These are phyloP conservation scores for Phaeosphaeria sp. DNA, from an alignment of 2,329 filamentous ascomycete species.

Conservation along the genomic window DNA sequence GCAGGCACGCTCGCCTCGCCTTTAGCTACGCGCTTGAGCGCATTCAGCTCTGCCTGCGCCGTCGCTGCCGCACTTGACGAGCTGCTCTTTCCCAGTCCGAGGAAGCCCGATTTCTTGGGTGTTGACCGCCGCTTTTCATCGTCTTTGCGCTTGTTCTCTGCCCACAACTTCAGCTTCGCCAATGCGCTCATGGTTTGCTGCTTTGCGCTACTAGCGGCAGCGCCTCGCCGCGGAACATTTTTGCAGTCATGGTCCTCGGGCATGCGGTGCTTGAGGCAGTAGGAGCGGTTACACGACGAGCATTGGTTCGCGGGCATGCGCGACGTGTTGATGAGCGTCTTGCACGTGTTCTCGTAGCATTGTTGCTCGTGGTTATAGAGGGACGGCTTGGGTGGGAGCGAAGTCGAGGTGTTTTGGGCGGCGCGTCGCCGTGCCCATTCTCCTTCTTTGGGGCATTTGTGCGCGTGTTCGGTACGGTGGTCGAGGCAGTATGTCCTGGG, in stretches of 20 bases:
- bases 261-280: conserved; percentile 79
- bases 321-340: conserved; percentile 73
- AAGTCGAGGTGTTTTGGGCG: conserved; percentile 38
- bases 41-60: conserved; percentile 72
- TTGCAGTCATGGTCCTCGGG: conserved; percentile 83
- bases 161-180: conserved; percentile 80
- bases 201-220: conserved; percentile 47
- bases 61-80: conserved; percentile 58
- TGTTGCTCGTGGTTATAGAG: conserved; percentile 69
- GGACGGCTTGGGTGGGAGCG: conserved; percentile 56
- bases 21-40: conserved; percentile 85
- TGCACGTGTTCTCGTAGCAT: conserved; percentile 71
- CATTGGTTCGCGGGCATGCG: conserved; percentile 75
- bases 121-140: conserved; percentile 56
- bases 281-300: conserved; percentile 71
- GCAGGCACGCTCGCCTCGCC: conserved; percentile 81
- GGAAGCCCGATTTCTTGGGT: conserved; percentile 31
- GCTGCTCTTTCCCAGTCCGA: conserved; percentile 30
- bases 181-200: conserved; percentile 50
- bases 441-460: conserved; percentile 69
- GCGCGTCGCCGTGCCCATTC: conserved; percentile 64
- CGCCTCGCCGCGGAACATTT: conserved; percentile 58
- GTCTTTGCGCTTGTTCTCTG: conserved; percentile 77
- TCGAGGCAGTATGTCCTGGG: conserved; percentile 85
- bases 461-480: conserved; percentile 84